Conservation (phyloP, 177 flowering plant species). For the Vitis hybrid region DNA sequence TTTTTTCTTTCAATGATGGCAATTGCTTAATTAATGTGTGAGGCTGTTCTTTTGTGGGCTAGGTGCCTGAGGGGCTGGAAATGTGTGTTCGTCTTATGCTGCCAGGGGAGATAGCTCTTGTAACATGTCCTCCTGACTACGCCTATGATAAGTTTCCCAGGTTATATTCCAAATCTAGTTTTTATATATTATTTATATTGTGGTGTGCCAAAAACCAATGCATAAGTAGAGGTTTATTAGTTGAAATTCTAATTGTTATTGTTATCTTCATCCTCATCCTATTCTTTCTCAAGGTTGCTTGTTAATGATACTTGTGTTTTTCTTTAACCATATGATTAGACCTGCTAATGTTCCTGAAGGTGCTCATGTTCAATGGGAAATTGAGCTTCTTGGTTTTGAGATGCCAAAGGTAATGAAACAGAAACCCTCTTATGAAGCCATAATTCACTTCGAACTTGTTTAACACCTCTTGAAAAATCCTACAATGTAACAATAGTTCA, state of each 20-base stretch:
- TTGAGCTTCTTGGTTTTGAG: conserved; percentile 94
- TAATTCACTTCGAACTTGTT: not conserved
- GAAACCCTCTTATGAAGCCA: not conserved
- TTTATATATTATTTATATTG: not conserved
- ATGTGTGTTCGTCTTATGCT: conserved; percentile 97
- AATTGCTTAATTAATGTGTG: not conserved
- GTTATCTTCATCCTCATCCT: not conserved
- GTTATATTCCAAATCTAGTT: conserved; percentile 30
- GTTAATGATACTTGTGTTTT: conserved; percentile 1
- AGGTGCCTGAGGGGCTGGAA: conserved; percentile 99
- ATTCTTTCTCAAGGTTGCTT: not conserved
- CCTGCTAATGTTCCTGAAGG: conserved; percentile 92
- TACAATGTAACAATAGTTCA: too few species aligned
- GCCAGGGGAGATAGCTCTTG: conserved; percentile 89
- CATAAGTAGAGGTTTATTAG: not conserved
- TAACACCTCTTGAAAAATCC: not conserved
- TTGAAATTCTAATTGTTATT: not conserved
- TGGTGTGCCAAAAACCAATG: not conserved
- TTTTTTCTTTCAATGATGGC: too few species aligned
- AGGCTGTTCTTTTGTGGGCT: conserved; percentile 6
- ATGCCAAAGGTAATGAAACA: conserved; percentile 69
- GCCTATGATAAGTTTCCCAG: conserved; percentile 96
- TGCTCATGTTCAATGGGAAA: conserved; percentile 91
- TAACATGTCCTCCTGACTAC: conserved; percentile 97
- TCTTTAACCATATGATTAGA: conserved; percentile 38